phyloP scores from a whole-genome alignment of 768 basidiomycete species.

The Collybia sordida region DNA sequence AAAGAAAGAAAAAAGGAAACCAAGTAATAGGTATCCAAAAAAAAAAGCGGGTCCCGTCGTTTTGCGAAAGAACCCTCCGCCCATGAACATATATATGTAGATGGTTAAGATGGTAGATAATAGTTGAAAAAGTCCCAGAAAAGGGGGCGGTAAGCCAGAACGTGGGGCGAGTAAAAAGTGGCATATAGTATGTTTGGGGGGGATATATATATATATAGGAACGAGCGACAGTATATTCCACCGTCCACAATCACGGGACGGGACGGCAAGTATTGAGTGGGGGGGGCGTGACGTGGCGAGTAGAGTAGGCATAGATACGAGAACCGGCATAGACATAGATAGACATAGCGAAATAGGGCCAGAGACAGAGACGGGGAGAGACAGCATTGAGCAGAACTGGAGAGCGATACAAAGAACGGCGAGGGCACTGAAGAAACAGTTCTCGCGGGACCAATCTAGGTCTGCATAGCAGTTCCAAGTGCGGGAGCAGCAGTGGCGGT shows the following conservation, averaged over 20 bases:
- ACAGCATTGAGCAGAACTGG: no score
- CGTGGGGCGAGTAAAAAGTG: neutral
- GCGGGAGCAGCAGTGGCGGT: no score
- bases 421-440: no score
- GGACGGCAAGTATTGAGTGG: neutral
- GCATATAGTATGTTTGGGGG: conserved; percentile 1
- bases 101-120: neutral
- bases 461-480: no score
- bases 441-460: no score
- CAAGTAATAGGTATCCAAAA: neutral
- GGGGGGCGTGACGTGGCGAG: neutral
- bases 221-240: neutral
- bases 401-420: no score
- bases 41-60: neutral
- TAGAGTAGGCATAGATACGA: no score
- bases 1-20: neutral
- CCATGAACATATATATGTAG: neutral
- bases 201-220: conserved; percentile 1
- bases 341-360: no score
- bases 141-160: no score
- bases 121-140: no score
- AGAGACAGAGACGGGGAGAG: no score
- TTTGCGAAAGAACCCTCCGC: conserved; percentile 5
- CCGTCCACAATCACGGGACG: neutral
- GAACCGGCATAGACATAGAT: no score